Base-by-base conservation (phyloP, 192 early-diverging fungal species). In the Glomus cerebriforme region DNA sequence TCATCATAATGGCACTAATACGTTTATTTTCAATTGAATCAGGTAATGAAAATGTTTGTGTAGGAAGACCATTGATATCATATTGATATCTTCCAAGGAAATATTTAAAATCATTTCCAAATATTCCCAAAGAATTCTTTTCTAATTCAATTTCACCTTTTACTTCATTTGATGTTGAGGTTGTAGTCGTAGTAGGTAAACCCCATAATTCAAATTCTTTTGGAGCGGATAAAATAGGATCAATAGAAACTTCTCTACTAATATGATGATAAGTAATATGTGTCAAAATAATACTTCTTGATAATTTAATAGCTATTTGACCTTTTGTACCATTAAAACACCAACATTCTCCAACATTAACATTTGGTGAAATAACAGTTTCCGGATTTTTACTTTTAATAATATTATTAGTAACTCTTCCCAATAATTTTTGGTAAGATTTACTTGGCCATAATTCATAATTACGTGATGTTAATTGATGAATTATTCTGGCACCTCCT, bases 181-280 rank as follows among this genome's bases (percentile, higher is more conserved):
- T 34, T 7, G 32, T 9, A 13, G 22, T 35, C 17, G 43, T 9
- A 22, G 31, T 47, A 27, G 19, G 19, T 26, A 75, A 59, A 32
- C 73, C 73, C 73, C 73, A 75, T 29, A 75, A 59, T 75, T 75
- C 73, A 62, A 75, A 75, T n/a, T 75, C 73, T 27, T 75, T 63
- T 2, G 73, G 73, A 62, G 59, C 73, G 0, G 58, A 39, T 60
- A 24, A 32, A 4, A 71, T 71, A 60, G 59, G 73, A 62, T 75
- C 73, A 62, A 75, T 59, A 19, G 73, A 32, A 35, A 62, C 54
- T 26, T 62, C 26, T 39, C 31, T 59, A 6, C 58, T 31, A 34
- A 62, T 62, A 26, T 75, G 73, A 39, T 59, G 31, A n/a, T 60
- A 62, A 17, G 59, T 62, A 5, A 75, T 17, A 29, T 59, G 58